Conservation (phyloP, 352 stramenopile genomes). For the Porosira glacialis region DNA sequence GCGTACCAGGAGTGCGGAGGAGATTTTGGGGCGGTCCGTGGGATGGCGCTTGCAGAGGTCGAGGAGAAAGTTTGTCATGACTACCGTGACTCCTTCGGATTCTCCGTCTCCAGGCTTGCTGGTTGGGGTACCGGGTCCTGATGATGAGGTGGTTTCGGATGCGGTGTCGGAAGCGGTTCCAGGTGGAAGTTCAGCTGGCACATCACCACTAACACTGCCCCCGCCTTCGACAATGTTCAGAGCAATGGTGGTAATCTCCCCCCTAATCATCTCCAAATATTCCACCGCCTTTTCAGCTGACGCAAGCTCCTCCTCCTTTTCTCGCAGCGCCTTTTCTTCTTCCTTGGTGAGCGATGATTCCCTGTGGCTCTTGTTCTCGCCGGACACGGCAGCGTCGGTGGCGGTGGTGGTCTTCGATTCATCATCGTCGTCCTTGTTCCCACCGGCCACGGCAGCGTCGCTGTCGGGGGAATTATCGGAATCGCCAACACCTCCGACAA, state of each 20-base stretch:
- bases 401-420: not conserved
- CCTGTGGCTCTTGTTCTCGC: conserved; percentile 24
- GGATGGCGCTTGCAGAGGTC: conserved; percentile 57
- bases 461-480: no score
- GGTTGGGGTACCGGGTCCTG: no score
- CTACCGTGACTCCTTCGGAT: conserved; percentile 55
- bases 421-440: no score
- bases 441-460: no score
- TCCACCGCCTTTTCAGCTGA: conserved; percentile 34
- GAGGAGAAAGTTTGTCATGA: conserved; percentile 70
- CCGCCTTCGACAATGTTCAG: conserved; percentile 48
- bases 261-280: conserved; percentile 31
- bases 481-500: no score
- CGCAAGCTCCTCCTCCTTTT: conserved; percentile 42
- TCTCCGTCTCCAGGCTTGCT: not conserved
- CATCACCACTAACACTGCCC: not conserved
- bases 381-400: conserved; percentile 3
- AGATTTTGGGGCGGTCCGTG: conserved; percentile 46
- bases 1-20: conserved; percentile 36
- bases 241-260: conserved; percentile 21
- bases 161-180: no score
- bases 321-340: conserved; percentile 28
- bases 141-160: no score
- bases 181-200: conserved; percentile 6
- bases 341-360: conserved; percentile 22